Base-by-base conservation (phyloP, 2,329 filamentous ascomycete species). In the Fusarium musae region DNA sequence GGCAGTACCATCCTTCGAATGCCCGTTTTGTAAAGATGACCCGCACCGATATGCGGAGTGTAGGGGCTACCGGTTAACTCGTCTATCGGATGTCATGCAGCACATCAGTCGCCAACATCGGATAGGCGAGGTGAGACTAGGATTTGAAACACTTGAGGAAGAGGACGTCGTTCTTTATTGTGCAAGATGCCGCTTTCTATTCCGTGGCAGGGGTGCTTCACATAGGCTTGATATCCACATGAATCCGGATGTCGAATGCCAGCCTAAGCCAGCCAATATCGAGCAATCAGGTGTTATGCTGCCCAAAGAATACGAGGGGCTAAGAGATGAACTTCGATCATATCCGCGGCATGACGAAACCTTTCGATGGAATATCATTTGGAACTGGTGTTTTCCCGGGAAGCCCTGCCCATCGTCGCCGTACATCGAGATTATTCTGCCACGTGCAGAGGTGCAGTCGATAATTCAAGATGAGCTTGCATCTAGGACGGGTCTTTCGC, bases 1-100 rank as follows among this genome's bases (percentile, higher is more conserved):
- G 5, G 7, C 5, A n/a, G 6, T 17, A 17, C 0, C 0, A 3
- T 2, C 28, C 2, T 50, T 50, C 21, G 47, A 23, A 6, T 49
- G 46, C 2, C 46, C 28, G 2, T 49, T 49, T 2, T 17, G 9
- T 28, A 49, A 49, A n/a, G 15, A 4, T 4, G 9, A 32, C 5
- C 46, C 46, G 3, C 46, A 11, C 46, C 19, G 28, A 12, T 49
- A 49, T 49, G 9, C 4, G 0, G 26, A 30, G 26, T 49, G 46
- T 11, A 11, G 9, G 6, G 26, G 28, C 6, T 4, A 11, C 19
- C 46, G 3, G 3, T 16, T 49, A 9, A 16, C 6, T 10, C 46
- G 46, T 3, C 3, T 49, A 3, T n/a, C 26, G 4, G 46, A 49
- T n/a, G 46, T 49, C 9, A 16, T 12, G 3, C 46, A 49, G n/a